Conservation (phyloP, 768 basidiomycete genomes). For the Tylopilus sp. region DNA sequence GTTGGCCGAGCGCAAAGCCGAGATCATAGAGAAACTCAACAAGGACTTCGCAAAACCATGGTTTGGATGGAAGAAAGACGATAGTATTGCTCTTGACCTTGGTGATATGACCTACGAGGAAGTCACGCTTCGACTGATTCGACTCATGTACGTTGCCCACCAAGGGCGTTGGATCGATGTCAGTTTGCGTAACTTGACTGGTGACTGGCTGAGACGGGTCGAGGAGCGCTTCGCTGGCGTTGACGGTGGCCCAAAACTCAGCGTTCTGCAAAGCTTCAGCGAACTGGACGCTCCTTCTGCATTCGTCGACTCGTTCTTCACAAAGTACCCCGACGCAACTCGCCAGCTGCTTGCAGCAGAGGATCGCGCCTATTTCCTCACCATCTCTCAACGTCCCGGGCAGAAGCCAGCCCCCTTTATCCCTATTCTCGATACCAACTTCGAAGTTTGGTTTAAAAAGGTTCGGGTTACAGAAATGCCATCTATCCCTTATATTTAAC, state of each 20-base stretch:
- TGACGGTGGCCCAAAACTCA: conserved; percentile 76
- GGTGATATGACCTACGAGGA: conserved; percentile 99
- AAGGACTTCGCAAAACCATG: conserved; percentile 94
- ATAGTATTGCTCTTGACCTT: conserved; percentile 75
- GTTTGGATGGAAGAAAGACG: conserved; percentile 98
- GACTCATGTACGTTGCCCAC: conserved; percentile 91
- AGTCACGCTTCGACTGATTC: conserved; percentile 84
- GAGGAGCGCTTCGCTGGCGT: conserved; percentile 95
- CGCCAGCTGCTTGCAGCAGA: conserved; percentile 88
- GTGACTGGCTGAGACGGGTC: conserved; percentile 94
- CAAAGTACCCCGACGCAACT: conserved; percentile 75
- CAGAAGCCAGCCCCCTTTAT: conserved; percentile 99
- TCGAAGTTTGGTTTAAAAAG: conserved; percentile 99
- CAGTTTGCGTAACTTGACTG: conserved; percentile 87
- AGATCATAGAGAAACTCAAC: conserved; percentile 90
- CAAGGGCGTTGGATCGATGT: conserved; percentile 92
- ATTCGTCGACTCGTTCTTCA: conserved; percentile 82
- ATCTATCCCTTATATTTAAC: conserved; percentile 9
- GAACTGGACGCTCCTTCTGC: conserved; percentile 77
- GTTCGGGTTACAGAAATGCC: conserved; percentile 36
- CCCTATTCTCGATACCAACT: conserved; percentile 86
- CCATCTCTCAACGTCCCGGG: conserved; percentile 91
- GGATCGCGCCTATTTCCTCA: conserved; percentile 93
- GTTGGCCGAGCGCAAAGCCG: conserved; percentile 82
- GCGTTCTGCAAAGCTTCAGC: conserved; percentile 78